These are phyloP conservation scores for Cladophialophora yegresii DNA, from an alignment of 2,329 filamentous ascomycete genomes.

Conservation along the genomic window DNA sequence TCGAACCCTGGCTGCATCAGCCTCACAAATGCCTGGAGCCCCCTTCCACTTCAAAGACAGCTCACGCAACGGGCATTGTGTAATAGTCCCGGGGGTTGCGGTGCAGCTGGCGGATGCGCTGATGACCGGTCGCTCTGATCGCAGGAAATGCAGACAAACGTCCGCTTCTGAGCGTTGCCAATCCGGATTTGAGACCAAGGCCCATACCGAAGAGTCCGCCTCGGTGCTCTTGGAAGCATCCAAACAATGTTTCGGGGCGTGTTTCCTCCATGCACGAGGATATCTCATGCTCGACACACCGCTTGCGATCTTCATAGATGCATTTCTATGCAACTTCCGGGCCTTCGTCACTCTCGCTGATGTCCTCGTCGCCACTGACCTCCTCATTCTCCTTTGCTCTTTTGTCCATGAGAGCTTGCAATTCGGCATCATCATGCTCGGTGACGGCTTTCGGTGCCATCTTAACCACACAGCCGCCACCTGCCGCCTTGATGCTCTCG, in stretches of 20 bases:
- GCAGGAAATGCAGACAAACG: background rate
- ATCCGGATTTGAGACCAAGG: background rate
- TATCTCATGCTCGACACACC: background rate
- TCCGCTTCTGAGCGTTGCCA: background rate
- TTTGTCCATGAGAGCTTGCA: slow-evolving; percentile 99
- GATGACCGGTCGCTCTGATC: background rate
- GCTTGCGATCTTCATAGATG: background rate
- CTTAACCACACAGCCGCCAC: slow-evolving; percentile 83
- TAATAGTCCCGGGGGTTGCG: background rate
- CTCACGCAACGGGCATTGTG: background rate
- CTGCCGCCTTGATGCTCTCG: slow-evolving; percentile 72
- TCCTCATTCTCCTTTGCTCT: slow-evolving; percentile 96
- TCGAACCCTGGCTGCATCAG: background rate
- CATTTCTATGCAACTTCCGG: slow-evolving; percentile 36
- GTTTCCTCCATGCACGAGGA: background rate
- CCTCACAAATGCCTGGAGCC: background rate
- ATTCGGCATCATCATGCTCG: slow-evolving; percentile 94
- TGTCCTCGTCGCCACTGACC: slow-evolving; percentile 94
- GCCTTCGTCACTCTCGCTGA: slow-evolving; percentile 93
- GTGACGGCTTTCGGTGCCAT: slow-evolving; percentile 99
- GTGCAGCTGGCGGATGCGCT: background rate
- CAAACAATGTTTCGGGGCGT: background rate
- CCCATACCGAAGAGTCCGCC: background rate
- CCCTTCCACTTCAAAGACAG: background rate
- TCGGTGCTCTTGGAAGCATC: background rate